A percentile compares a stretch with the other conserved stretches of the same genome.
Evolutionary conservation across 1,139 yeast species (phyloP).

Genomic region (Tardiomyces depauwii): DNA sequence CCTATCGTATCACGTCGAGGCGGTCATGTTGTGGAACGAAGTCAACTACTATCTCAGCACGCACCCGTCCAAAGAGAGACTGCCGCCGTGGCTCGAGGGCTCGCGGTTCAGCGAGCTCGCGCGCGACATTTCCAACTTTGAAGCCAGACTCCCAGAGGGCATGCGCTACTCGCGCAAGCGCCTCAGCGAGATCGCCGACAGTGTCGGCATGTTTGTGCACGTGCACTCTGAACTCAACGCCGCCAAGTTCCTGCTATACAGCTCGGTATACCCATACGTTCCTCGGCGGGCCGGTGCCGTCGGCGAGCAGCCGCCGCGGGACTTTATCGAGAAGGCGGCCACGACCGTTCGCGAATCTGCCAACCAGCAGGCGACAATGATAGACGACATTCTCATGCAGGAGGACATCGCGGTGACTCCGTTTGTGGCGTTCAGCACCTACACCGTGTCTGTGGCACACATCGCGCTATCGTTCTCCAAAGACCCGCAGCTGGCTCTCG

Average conservation of each 20-base stretch:
- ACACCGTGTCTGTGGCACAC: slow-evolving; percentile 26
- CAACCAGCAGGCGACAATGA: slow-evolving; percentile 20
- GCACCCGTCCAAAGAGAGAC: slow-evolving; percentile 3
- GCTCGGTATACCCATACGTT: slow-evolving; percentile 15
- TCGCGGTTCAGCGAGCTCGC: slow-evolving; percentile 8
- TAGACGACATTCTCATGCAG: slow-evolving; percentile 20
- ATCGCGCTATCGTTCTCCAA: slow-evolving; percentile 25
- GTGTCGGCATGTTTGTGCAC: slow-evolving; percentile 18
- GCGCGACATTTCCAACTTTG: slow-evolving; percentile 3
- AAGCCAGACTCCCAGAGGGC: slow-evolving; percentile 11
- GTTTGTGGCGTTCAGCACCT: slow-evolving; percentile 26
- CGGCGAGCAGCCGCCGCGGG: slow-evolving; percentile 12
- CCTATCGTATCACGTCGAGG: slow-evolving; percentile 22
- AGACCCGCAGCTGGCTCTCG: slow-evolving; percentile 18
- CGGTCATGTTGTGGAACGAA: slow-evolving; percentile 24
- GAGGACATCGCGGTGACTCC: slow-evolving; percentile 26
- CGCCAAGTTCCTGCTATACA: slow-evolving; percentile 16
- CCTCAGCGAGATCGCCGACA: slow-evolving; percentile 12
- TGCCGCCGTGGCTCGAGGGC: slow-evolving; percentile 16
- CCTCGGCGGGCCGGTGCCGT: slow-evolving; percentile 4
- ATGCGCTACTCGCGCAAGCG: slow-evolving; percentile 14
- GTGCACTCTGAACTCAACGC: slow-evolving; percentile 16
- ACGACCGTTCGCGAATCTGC: slow-evolving; percentile 23
- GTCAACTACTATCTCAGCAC: slow-evolving; percentile 19
- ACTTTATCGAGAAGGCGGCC: slow-evolving; percentile 20